Evolutionary conservation across 2,329 filamentous ascomycete genomes (phyloP), one percentile per base, ranked within the genome.

Genomic region (Fonsecaea monophora): DNA sequence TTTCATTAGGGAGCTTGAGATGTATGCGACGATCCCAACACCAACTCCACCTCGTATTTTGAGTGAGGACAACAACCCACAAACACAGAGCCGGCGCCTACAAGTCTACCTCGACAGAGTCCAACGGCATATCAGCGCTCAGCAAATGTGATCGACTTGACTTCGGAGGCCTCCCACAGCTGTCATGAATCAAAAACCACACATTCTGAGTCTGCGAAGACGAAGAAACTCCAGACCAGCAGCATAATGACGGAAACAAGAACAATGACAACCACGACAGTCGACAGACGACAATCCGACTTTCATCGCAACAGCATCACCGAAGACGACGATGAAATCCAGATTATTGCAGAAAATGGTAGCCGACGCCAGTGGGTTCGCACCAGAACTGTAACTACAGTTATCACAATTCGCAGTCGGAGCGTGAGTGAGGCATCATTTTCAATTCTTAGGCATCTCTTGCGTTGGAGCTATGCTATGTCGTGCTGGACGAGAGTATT

Each of bases 391-490:
- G 35, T 18, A 40, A 57, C 18, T 9, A 61, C 65, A 5, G 42
- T 67, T 10, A 40, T 61, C 2, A 64, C 60, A 10, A 37, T 64
- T 18, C 56, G 65, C 12, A 60, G 55, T 12, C 65, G 56, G 10
- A 67, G 65, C 30, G 12, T 67, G 32, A 64, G 60, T 25, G 56
- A 64, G 61, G 40, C 13, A 38, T 59, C n/a, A 32, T 40, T 15
- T 8, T 55, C 25, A 56, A 60, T 56, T 7, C n/a, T 48, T 48
- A 10, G 42, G 9, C 18, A 48, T 8, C n/a, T 6, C 42, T 21
- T 2, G 18, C 3, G 18, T 48, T 21, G n/a, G n/a, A 10, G 42
- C 5, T 48, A 21, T 21, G 42, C 5, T 48, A 12, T 21, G 10
- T 12, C 42, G n/a, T 21, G 4, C 42, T 48, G 42, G n/a, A 8